phyloP scores from a whole-genome alignment of 1,284 basidiomycete genomes.

The Agaricales sp. region DNA sequence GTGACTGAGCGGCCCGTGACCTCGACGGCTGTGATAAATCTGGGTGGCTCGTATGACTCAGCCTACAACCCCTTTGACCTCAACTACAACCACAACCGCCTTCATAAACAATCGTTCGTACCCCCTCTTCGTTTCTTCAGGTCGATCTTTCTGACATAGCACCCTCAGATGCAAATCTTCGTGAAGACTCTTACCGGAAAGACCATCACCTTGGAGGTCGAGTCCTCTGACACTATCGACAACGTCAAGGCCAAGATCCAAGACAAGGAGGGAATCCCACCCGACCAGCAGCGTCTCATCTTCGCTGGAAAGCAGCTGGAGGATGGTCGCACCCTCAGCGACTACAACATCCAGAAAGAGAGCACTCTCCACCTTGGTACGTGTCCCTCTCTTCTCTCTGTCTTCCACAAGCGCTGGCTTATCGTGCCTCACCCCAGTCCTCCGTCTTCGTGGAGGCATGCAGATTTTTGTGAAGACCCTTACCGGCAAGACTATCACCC shows the following conservation, averaged over 20 bases:
- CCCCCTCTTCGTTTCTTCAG: not conserved
- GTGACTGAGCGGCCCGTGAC: too few relatives aligned
- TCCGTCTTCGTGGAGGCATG: constrained; percentile 4
- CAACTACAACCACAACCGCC: not conserved
- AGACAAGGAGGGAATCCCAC: constrained; percentile 4
- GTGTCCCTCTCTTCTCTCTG: not conserved
- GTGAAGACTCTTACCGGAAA: constrained; percentile 3
- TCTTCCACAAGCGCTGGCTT: not conserved
- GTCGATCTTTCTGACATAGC: not conserved
- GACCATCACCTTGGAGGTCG: constrained; percentile 4
- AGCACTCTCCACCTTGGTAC: constrained; percentile 1
- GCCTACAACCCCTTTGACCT: not conserved
- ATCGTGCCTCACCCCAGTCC: not conserved
- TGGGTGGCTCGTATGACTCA: too few relatives aligned
- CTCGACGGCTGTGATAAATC: too few relatives aligned
- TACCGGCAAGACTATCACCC: constrained; percentile 1
- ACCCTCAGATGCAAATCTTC: constrained; percentile 3
- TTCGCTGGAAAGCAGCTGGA: constrained; percentile 4
- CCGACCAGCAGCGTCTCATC: constrained; percentile 4
- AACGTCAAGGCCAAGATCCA: constrained; percentile 5
- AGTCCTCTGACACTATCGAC: constrained; percentile 4
- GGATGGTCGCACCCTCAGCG: constrained; percentile 2
- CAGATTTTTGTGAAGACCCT: constrained; percentile 4
- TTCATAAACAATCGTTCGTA: too few relatives aligned
- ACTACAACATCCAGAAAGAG: constrained; percentile 5